phyloP scores from a whole-genome alignment of 2,329 filamentous ascomycete genomes.

The Colletotrichum caudatum region DNA sequence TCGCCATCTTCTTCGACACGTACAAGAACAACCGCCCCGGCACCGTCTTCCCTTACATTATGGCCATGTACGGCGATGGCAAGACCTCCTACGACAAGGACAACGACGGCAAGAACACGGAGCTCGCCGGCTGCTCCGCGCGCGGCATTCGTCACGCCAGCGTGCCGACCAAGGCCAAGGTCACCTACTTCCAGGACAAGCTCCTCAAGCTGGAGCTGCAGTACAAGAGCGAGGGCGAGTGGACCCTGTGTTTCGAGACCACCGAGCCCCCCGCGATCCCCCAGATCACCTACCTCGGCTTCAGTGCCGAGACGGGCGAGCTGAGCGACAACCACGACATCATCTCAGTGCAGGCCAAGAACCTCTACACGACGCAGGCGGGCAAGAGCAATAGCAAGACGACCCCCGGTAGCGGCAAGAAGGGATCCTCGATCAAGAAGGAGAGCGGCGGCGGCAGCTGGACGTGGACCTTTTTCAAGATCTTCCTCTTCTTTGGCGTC shows the following conservation, averaged over 20 bases:
- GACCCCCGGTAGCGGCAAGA: conserved; percentile 41
- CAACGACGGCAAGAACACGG: conserved; percentile 92
- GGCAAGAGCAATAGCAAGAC: conserved; percentile 52
- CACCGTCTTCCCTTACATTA: conserved; percentile 95
- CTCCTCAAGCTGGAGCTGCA: conserved; percentile 89
- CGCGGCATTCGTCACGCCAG: conserved; percentile 86
- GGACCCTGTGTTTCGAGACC: conserved; percentile 89
- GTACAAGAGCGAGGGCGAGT: conserved; percentile 91
- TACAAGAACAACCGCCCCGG: conserved; percentile 99
- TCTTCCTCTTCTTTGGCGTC: conserved; percentile 78
- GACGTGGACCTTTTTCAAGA: conserved; percentile 80
- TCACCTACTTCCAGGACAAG: conserved; percentile 98
- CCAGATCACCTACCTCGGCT: conserved; percentile 78
- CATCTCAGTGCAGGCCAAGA: conserved; percentile 85
- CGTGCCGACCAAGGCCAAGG: conserved; percentile 83
- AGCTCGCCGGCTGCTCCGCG: conserved; percentile 94
- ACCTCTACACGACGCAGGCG: conserved; percentile 77
- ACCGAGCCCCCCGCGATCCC: conserved; percentile 81
- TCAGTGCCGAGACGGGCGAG: conserved; percentile 93
- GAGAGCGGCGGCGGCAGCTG: conserved; percentile 64
- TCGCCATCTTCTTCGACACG: conserved; percentile 96
- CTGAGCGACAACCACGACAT: conserved; percentile 98
- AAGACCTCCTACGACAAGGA: conserved; percentile 90
- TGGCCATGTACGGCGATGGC: conserved; percentile 98
- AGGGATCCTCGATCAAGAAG: conserved; percentile 54